Percentiles rank a stretch among this genome's conserved stretches.
These are phyloP conservation scores for Skeletonema costatum DNA, from an alignment of 108 stramenopile species.

Conservation along the genomic window DNA sequence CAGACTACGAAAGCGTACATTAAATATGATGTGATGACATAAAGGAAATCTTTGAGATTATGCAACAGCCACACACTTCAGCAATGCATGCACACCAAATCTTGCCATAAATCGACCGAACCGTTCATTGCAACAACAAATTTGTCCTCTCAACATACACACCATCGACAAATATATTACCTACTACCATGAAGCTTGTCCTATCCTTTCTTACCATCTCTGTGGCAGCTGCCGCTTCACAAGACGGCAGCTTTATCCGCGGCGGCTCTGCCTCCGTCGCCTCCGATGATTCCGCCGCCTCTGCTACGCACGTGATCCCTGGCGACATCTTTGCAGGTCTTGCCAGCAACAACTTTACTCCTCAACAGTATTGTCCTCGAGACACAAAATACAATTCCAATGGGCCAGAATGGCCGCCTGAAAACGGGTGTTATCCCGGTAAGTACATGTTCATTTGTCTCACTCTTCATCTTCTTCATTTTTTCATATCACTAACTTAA, in stretches of 20 bases:
- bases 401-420: neutral
- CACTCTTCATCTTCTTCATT: neutral
- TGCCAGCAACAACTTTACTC: neutral
- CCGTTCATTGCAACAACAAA: neutral
- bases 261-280: neutral
- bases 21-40: neutral
- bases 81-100: neutral
- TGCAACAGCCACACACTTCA: neutral
- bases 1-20: no score
- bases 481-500: neutral
- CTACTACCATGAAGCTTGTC: neutral
- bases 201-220: neutral
- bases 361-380: neutral
- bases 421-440: neutral
- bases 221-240: neutral
- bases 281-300: neutral
- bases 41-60: neutral
- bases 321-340: neutral
- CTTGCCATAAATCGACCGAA: neutral
- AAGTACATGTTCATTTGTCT: neutral
- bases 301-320: neutral
- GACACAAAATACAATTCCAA: neutral
- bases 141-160: neutral
- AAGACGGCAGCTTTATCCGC: neutral
- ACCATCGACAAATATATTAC: neutral